These are phyloP conservation scores for Phialophora chinensis DNA, from an alignment of 2,329 filamentous ascomycete species.

Conservation along the genomic window DNA sequence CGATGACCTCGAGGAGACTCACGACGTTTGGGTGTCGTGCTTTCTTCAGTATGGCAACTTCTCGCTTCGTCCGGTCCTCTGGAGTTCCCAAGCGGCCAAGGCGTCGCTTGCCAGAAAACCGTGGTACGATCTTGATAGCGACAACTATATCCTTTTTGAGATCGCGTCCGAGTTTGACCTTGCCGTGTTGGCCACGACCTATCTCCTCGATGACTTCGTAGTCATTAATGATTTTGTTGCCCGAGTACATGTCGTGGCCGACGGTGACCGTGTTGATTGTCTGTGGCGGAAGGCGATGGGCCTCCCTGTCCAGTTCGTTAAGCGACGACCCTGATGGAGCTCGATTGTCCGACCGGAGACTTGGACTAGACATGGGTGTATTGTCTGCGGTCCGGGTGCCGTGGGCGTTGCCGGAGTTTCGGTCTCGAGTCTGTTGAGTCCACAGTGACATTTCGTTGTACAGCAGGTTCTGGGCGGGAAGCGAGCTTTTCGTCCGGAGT, in stretches of 20 bases:
- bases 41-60: conserved; percentile 98
- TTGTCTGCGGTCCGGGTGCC: conserved; percentile 52
- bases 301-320: conserved; percentile 60
- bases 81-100: conserved; percentile 76
- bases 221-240: conserved; percentile 95
- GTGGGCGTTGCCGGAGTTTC: conserved; percentile 15
- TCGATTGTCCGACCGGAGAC: conserved; percentile 46
- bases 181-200: conserved; percentile 93
- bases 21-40: conserved; percentile 97
- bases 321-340: conserved; percentile 45
- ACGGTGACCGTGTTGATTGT: conserved; percentile 92
- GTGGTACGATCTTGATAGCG: conserved; percentile 97
- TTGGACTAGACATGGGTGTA: conserved; percentile 55
- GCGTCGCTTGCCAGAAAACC: conserved; percentile 89
- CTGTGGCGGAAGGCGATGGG: conserved; percentile 77
- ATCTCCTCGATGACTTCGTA: conserved; percentile 98
- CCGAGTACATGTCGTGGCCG: conserved; percentile 85
- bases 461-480: conserved; percentile 47
- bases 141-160: conserved; percentile 77
- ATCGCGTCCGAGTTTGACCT: conserved; percentile 92
- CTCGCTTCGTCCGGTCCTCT: conserved; percentile 80
- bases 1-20: conserved; percentile 92
- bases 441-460: conserved; percentile 41
- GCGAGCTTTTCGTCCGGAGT: conserved; percentile 52
- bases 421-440: conserved; percentile 35